Base-by-base conservation (phyloP, 1,284 basidiomycete genomes). In the Peniophora sp. region DNA sequence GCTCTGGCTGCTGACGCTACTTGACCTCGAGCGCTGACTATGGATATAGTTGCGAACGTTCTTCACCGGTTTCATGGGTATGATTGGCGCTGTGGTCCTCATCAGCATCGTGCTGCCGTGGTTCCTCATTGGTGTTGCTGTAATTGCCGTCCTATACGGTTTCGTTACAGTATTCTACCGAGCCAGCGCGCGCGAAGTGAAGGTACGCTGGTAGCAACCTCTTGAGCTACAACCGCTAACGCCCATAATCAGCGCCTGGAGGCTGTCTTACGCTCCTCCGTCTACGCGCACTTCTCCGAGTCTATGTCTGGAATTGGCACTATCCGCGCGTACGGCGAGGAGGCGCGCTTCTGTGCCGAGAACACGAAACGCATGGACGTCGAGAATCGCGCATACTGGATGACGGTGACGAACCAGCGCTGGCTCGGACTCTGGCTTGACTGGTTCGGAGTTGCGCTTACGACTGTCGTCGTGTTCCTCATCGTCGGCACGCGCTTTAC, bases 401-500 rank as follows among this genome's bases (percentile, higher is more conserved):
- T 96, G 55, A 92, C 89, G 0, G 77, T 89, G 19, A 74, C 80
- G 12, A 94, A 93, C 63, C 87, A 89, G 79, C 79, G 91, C 51
- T 95, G 92, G 91, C 83, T 96, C 20, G 90, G 89, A 54, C 80
- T 95, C 43, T 85, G 93, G 20, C 75, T 97, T 36, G 93, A 96
- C 66, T 82, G 89, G 55, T 75, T 96, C 43, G 92, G 93, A 34
- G 77, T 81, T 2, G 53, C 88, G 14, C 69, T 97, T 36, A 88
- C 86, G 0, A 87, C 95, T 52, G 72, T 80, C 17, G 90, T 95
- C 43, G 81, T 89, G 2, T 75, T 96, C 56, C 75, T 96, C 51
- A 77, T 89, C 17, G 82, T 94, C 20, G 84, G 78, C 35, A 82
- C 83, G 22, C 76, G 86, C 49, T 84, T 85, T 67, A 77, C 69